Conservation (phyloP, 2,329 filamentous ascomycete species). For the Colletotrichum neosansevieriae region DNA sequence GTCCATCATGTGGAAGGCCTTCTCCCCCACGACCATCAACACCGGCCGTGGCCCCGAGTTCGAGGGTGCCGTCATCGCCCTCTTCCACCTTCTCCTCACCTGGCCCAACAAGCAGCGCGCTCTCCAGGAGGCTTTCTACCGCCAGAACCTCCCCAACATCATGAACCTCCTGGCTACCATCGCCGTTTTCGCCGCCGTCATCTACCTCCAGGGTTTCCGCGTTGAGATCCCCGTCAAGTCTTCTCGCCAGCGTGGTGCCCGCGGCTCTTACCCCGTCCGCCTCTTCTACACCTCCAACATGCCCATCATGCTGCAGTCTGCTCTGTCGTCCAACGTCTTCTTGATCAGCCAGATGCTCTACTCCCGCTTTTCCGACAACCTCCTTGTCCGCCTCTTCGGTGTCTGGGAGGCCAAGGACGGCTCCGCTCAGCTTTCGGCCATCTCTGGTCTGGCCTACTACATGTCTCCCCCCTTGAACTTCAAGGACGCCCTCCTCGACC, state of each 20-base stretch:
- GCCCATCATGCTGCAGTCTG: slow-evolving; percentile 99
- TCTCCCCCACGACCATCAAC: slow-evolving; percentile 99
- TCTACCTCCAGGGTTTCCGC: slow-evolving; percentile 99
- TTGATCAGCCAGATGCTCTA: slow-evolving; percentile 99
- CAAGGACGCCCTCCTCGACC: slow-evolving; percentile 95
- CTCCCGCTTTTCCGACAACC: slow-evolving; percentile 98
- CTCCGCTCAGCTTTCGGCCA: slow-evolving; percentile 93
- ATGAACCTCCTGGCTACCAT: slow-evolving; percentile 98
- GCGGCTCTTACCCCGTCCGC: slow-evolving; percentile 96
- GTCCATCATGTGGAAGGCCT: slow-evolving; percentile 99
- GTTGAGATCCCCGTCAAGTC: slow-evolving; percentile 99
- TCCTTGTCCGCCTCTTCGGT: slow-evolving; percentile 95
- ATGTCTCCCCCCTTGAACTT: slow-evolving; percentile 99
- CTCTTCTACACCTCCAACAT: slow-evolving; percentile 99
- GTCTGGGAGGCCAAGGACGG: slow-evolving; percentile 98
- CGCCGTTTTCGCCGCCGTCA: slow-evolving; percentile 94
- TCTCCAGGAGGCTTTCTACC: slow-evolving; percentile 98
- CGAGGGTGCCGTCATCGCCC: slow-evolving; percentile 96
- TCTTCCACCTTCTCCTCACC: slow-evolving; percentile 97
- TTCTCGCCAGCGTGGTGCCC: slow-evolving; percentile 97
- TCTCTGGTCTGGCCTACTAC: slow-evolving; percentile 97
- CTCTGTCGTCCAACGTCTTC: slow-evolving; percentile 98
- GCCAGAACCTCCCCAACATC: slow-evolving; percentile 99
- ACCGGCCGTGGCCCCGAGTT: slow-evolving; percentile 99
- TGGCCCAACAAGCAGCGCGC: slow-evolving; percentile 99